Evolutionary conservation across 2,329 filamentous ascomycete genomes (phyloP), one percentile per base, ranked within the genome.

Genomic region (Penicillium digitatum): DNA sequence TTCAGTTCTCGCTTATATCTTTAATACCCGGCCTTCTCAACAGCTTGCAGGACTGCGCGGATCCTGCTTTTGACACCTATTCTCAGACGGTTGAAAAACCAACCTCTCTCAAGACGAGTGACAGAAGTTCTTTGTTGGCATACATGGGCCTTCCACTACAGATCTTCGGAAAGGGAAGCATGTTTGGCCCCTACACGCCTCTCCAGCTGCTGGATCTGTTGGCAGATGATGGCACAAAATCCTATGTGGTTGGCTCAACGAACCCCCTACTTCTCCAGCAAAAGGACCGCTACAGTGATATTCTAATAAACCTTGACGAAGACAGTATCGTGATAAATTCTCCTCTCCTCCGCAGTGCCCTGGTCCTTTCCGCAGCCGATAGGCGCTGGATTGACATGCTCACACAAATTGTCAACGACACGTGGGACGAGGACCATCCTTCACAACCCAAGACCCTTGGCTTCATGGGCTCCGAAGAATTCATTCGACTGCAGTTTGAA

Each of bases 131-230:
- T 43, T 80, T 99, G 57, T 81, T 99, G 61, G 84, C 88, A 9
- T 99, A 96, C 70, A 95, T 96, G 89, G 94, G 94, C 7, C 78
- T 97, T 37, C 94, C 94, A 12, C 79, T 99, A 38, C 94, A 97
- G 69, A 87, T 99, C 43, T 99, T 97, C 70, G 92, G 92, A 70
- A 95, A 91, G 81, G 94, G 94, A 57, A 94, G 90, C 70, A 82
- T 99, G 56, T 97, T 96, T 70, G 93, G 94, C 3, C 94, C 94
- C 0, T 99, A 99, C 69, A 99, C 94, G 1, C 94, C 94, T 18
- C 79, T 99, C 18, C 94, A 99, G 73, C 92, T 96, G 74, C 85
- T 99, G 54, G 93, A 99, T 71, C 82, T 96, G 64, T 82, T 99
- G 38, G 93, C 93, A 49, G 93, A 97, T 74, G 86, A 90, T 65